Evolutionary conservation across 139 green algal species (phyloP).

Genomic region (Gonium pectorale): DNA sequence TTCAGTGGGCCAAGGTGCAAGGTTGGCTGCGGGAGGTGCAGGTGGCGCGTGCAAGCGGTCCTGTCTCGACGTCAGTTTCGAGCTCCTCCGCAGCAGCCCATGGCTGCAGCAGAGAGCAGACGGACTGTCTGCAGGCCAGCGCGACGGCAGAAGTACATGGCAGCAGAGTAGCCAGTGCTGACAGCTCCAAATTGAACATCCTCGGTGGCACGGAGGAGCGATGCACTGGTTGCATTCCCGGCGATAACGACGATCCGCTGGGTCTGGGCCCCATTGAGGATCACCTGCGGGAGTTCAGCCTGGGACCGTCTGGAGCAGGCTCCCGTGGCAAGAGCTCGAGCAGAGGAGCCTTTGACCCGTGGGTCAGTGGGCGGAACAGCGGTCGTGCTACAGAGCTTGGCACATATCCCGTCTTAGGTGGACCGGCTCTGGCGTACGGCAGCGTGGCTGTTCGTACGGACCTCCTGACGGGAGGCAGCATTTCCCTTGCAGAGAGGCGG

Average conservation of each 20-base stretch:
- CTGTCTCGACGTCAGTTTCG: not conserved
- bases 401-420: not conserved
- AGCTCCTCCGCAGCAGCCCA: not conserved
- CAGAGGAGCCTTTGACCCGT: not conserved
- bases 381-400: not conserved
- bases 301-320: conserved; percentile 5
- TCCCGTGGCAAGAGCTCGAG: not conserved
- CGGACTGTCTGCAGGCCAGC: too few relatives aligned
- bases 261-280: conserved; percentile 32
- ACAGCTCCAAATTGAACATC: too few relatives aligned
- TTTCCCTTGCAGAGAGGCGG: not conserved
- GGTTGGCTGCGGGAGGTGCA: conserved; percentile 37
- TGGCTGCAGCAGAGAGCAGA: too few relatives aligned
- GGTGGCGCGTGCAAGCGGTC: not conserved
- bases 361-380: not conserved
- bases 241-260: conserved; percentile 16
- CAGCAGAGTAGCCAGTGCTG: not conserved
- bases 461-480: too few relatives aligned
- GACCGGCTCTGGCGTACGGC: not conserved
- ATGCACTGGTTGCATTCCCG: too few relatives aligned
- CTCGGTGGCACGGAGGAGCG: too few relatives aligned
- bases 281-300: conserved; percentile 22
- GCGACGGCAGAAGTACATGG: not conserved
- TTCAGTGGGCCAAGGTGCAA: conserved; percentile 41
- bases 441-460: not conserved